Base-by-base conservation (phyloP, 345 rosid species). In the Salix caprea region DNA sequence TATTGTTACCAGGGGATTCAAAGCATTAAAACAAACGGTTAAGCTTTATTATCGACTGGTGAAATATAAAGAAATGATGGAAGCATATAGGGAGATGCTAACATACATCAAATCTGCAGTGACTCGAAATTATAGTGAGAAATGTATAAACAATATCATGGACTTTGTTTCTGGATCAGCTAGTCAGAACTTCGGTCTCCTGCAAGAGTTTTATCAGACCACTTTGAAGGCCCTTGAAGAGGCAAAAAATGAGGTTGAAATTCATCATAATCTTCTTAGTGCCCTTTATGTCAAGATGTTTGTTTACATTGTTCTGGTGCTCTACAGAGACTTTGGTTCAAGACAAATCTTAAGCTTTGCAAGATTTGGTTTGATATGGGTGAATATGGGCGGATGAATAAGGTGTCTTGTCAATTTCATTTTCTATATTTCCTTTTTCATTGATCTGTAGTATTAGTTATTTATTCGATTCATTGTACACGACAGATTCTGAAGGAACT, bases 111-210 rank as follows among this genome's bases (percentile, higher is more conserved):
- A 91, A 82, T 94, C 99, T 56, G 98, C 98, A 34, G 99, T 96
- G 75, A 96, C 99, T 5, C 83, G 98, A 54, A 94, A 96, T 72
- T 92, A 94, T 86, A 96, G 99, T 70, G 99, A 96, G 83, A 96
- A 96, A 83, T 96, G 99, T 78, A 91, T 96, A 86, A 96, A 96
- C 85, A 96, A 90, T 70, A 94, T 96, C 65, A 96, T 96, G 99
- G 99, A 96, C 83, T 96, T 91, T 81, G 97, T 96, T 78, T 96
- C 99, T 77, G 98, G 98, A 74, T 94, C 97, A 81, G 97, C 98
- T 81, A 94, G 97, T 86, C 98, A 90, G 88, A 96, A 90, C 80
- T 92, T 90, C 86, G 84, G 85, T 73, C 96, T 96, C 69, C 83
- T 92, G 78, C 96, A 90, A 80, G 92, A 92, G 67, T 96, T 96